Evolutionary conservation across 331 rosid species (phyloP).

Genomic region (Telfairia occidentalis): DNA sequence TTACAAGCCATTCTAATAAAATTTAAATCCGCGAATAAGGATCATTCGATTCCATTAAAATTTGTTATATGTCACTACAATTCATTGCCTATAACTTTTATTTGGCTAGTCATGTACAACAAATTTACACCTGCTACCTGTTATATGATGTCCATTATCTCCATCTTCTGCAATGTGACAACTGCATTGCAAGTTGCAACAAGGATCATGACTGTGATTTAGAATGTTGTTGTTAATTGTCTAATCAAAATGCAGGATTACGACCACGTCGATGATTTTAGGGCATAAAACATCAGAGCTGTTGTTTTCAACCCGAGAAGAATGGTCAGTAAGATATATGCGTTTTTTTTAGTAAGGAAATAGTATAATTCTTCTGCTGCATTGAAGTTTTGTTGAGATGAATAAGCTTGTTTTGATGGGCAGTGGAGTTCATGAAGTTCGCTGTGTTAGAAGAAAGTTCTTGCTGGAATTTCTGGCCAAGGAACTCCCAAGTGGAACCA

Average conservation of each 20-base stretch:
- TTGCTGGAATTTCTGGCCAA: constrained; percentile 44
- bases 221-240: background rate
- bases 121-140: background rate
- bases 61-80: background rate
- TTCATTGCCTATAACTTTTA: background rate
- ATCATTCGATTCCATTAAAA: background rate
- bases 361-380: background rate
- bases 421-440: constrained; percentile 36
- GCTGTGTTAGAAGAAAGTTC: constrained; percentile 37
- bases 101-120: background rate
- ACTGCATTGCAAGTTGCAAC: no score
- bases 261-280: background rate
- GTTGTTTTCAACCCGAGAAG: background rate
- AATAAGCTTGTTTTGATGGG: constrained; percentile 8
- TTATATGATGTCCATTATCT: background rate
- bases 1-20: background rate
- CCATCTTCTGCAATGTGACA: background rate
- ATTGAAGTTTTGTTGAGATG: background rate
- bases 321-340: background rate
- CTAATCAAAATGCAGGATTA: background rate
- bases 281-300: constrained; percentile 7
- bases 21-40: background rate
- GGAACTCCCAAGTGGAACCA: constrained; percentile 50
- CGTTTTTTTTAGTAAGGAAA: background rate
- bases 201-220: background rate